Evolutionary conservation across 2,329 filamentous ascomycete genomes (phyloP), one percentile per base, ranked within the genome.

Genomic region (Talaromyces pinophilus): DNA sequence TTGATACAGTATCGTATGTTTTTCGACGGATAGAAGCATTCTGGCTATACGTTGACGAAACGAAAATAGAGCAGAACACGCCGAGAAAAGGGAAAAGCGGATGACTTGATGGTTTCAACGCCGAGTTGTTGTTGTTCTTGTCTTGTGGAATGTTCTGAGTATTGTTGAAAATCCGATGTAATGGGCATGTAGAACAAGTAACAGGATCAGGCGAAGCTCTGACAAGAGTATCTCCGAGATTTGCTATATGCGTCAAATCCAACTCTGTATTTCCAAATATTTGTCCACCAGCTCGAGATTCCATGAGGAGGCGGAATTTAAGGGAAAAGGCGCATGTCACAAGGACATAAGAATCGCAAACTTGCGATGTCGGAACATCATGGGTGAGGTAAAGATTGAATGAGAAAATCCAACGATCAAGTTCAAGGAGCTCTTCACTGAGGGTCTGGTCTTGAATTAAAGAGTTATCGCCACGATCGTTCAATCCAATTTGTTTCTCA

Each of bases 341-440:
- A 46, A 63, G 55, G 13, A 60, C 7, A 28, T 54, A 63, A 11
- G 42, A 62, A 2, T 59, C 60, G 13, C 60, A 63, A 19, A 44
- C 33, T n/a, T 63, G 52, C 2, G 17, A 40, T 6, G 30, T 25
- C 4, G 42, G 55, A 25, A 50, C 30, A 25, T 38, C 52, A 38
- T 63, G 60, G 7, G 59, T 62, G 22, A 66, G 61, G 25, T 54
- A 60, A 5, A 67, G 22, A 2, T 67, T 67, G 50, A 67, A 63
- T 28, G 54, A 28, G 13, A 60, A 40, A n/a, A 66, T 66, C 64
- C 64, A 66, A 10, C 28, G 48, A 33, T 66, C 64, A 30, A 66
- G 10, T 57, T 44, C 50, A 19, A 62, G 35, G 38, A 66, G 59
- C 28, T 66, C 64, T 2, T 50, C 46, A 15, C 46, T 25, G 33